Evolutionary conservation across 2,329 filamentous ascomycete genomes (phyloP), one percentile per base, ranked within the genome.

Genomic region (Pseudohalonectria lignicola): DNA sequence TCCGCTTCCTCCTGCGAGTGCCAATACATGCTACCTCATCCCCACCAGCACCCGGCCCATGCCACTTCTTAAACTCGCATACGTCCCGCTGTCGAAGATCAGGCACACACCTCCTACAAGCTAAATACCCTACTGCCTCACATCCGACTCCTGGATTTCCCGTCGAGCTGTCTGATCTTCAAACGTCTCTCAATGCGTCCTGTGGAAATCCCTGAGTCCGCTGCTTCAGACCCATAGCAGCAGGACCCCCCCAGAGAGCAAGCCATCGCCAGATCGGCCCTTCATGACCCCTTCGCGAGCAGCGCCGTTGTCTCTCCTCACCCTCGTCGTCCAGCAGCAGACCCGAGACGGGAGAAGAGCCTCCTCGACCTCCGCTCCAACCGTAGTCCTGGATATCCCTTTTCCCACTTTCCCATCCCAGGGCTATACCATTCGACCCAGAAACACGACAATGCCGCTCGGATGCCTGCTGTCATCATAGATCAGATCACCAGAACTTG

Each of bases 401-500:
- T 20, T 20, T 25, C 19, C 34, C 28, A 31, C 17, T 37, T 42
- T 37, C 30, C 40, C 41, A 33, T 40, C 39, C 23, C 34, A n/a
- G 39, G 39, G 21, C 23, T 11, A 15, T 33, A 33, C 43, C 39
- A 45, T 41, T 39, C 41, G 18, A 34, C 32, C 17, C 31, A 42
- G 49, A 55, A 50, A 54, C 52, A 55, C 44, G 26, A 28, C 50
- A 50, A 66, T 68, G 62, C 58, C 63, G 67, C 60, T 62, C 67
- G 64, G 57, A 73, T 75, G 70, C 69, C 61, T 53, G 60, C 66
- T 58, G 61, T 63, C 55, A 60, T 61, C 49, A 66, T 67, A 69
- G 64, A 70, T 62, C 63, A 59, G 59, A 67, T 65, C 49, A 56
- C 56, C 49, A 62, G 63, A 60, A 64, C 62, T 45, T 69, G 66